phyloP scores from a whole-genome alignment of 2,329 filamentous ascomycete species.

The Aspergillus glaucus region DNA sequence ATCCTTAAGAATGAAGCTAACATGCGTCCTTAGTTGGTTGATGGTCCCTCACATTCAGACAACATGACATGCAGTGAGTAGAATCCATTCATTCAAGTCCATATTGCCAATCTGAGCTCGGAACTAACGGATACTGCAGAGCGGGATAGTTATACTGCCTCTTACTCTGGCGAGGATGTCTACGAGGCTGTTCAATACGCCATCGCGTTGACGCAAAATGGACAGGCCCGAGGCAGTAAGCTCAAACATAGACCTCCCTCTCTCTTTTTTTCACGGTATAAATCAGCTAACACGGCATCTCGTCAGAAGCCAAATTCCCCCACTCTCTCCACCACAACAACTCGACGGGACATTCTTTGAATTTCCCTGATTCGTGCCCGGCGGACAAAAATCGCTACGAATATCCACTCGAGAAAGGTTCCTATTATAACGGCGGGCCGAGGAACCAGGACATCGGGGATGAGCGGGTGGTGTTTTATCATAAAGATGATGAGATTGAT shows the following conservation, averaged over 20 bases:
- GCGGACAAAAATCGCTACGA: background rate
- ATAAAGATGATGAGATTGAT: background rate
- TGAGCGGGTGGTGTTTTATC: background rate
- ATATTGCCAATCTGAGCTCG: too few relatives aligned
- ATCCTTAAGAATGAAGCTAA: background rate
- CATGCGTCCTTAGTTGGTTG: background rate
- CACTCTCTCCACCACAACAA: background rate
- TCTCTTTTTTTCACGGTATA: background rate
- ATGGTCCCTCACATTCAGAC: background rate
- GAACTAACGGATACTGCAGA: too few relatives aligned
- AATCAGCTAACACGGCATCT: background rate
- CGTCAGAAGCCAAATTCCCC: background rate
- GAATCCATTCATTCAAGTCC: too few relatives aligned
- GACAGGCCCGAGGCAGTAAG: background rate
- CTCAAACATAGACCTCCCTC: background rate
- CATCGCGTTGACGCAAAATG: background rate
- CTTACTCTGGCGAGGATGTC: background rate
- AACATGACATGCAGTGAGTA: background rate
- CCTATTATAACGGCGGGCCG: background rate
- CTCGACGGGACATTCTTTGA: background rate
- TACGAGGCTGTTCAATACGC: background rate
- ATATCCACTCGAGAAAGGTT: background rate
- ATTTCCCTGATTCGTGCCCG: background rate
- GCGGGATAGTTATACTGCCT: too few relatives aligned
- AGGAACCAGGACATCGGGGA: slow-evolving; percentile 8